Evolutionary conservation across 495 filamentous ascomycete species (phyloP).

Genomic region (Neurospora sp.): DNA sequence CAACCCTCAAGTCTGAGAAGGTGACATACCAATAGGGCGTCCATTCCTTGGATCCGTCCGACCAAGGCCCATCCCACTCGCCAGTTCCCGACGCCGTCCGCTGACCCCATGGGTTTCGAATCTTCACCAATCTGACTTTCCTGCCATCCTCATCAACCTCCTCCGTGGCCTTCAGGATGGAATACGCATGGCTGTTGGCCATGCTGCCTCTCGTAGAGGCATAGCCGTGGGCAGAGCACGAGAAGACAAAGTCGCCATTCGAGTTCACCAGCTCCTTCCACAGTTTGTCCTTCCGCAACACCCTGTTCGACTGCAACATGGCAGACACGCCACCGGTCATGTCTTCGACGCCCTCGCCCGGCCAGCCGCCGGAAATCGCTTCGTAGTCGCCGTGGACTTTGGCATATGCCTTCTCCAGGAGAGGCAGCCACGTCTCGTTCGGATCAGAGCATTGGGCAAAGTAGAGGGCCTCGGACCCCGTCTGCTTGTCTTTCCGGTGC

Average conservation of each 20-base stretch:
- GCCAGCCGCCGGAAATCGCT: constrained; percentile 63
- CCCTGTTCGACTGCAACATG: constrained; percentile 40
- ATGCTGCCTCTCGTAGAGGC: constrained; percentile 46
- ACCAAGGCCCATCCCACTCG: constrained; percentile 64
- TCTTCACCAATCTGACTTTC: constrained; percentile 44
- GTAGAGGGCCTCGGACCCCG: constrained; percentile 53
- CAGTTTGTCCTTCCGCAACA: constrained; percentile 62
- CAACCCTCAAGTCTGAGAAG: neutral
- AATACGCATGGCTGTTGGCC: constrained; percentile 61
- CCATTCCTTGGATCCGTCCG: constrained; percentile 63
- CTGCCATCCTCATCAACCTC: constrained; percentile 44
- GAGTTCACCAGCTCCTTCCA: constrained; percentile 60
- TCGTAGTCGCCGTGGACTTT: constrained; percentile 56
- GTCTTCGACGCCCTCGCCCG: constrained; percentile 70
- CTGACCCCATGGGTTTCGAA: constrained; percentile 63
- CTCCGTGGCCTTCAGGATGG: constrained; percentile 60
- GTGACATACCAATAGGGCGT: constrained; percentile 48
- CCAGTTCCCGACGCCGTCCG: constrained; percentile 23
- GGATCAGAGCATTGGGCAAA: constrained; percentile 63
- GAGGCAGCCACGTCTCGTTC: constrained; percentile 73
- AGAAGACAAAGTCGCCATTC: constrained; percentile 20
- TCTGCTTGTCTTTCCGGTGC: constrained; percentile 14
- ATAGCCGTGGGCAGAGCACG: constrained; percentile 10
- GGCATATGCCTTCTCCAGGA: constrained; percentile 76
- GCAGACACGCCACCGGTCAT: constrained; percentile 64